These are phyloP conservation scores for Hordeum marinum DNA, from an alignment of 176 grass and related monocot genomes.

Conservation along the genomic window DNA sequence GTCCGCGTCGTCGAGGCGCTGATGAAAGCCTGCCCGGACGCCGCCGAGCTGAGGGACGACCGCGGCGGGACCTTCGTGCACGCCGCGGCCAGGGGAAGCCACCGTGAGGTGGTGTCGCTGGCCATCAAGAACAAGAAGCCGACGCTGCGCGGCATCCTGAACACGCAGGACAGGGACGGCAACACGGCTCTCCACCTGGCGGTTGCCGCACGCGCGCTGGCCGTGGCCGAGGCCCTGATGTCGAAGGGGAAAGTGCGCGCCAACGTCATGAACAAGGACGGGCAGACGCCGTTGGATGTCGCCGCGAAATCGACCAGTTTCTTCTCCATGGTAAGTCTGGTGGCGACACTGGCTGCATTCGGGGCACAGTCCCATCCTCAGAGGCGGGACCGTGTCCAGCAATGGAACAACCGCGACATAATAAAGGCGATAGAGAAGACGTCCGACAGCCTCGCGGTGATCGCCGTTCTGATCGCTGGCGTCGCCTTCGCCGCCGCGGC, in stretches of 20 bases:
- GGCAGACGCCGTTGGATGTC: background rate
- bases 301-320: background rate
- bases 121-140: background rate
- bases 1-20: background rate
- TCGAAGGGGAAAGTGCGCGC: background rate
- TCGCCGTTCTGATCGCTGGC: background rate
- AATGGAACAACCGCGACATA: background rate
- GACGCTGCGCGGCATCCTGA: background rate
- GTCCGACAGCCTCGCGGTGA: background rate
- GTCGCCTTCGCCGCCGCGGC: background rate
- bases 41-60: background rate
- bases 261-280: background rate
- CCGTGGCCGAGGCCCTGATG: background rate
- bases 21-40: background rate
- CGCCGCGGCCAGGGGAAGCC: background rate
- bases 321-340: background rate
- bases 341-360: background rate
- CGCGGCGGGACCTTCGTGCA: constrained; percentile 9
- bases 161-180: background rate
- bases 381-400: background rate
- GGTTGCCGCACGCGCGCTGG: background rate
- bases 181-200: constrained; percentile 30
- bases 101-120: background rate
- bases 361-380: background rate
- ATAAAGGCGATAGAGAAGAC: background rate